These are phyloP conservation scores for Trichoderma reesei DNA, from an alignment of 495 filamentous ascomycete genomes.

Conservation along the genomic window DNA sequence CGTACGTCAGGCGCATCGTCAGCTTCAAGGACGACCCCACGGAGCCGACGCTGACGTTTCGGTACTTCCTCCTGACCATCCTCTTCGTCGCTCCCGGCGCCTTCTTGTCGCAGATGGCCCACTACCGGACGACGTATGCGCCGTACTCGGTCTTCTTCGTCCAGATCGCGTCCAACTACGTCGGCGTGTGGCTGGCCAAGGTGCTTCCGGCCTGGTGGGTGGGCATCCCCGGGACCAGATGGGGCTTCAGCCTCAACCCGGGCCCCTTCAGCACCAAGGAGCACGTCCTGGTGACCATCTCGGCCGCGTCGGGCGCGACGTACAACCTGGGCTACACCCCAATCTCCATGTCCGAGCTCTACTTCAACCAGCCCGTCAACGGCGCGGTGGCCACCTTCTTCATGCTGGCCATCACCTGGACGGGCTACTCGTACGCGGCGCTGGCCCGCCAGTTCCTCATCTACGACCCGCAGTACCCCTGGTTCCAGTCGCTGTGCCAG, in stretches of 20 bases:
- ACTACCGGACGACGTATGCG: slow-evolving; percentile 44
- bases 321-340: slow-evolving; percentile 40
- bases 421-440: slow-evolving; percentile 46
- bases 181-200: slow-evolving; percentile 42
- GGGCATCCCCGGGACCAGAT: slow-evolving; percentile 36
- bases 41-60: slow-evolving; percentile 44
- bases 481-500: slow-evolving; percentile 40
- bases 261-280: slow-evolving; percentile 50
- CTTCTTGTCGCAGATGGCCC: slow-evolving; percentile 43
- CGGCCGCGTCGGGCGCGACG: slow-evolving; percentile 45
- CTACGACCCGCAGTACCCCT: slow-evolving; percentile 46
- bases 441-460: slow-evolving; percentile 43
- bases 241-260: slow-evolving; percentile 44
- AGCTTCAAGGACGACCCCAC: slow-evolving; percentile 43
- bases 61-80: slow-evolving; percentile 43
- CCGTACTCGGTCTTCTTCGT: slow-evolving; percentile 51
- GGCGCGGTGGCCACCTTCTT: slow-evolving; percentile 45
- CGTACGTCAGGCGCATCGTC: slow-evolving; percentile 42
- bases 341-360: slow-evolving; percentile 44
- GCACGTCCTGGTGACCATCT: slow-evolving; percentile 46
- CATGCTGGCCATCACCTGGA: slow-evolving; percentile 48
- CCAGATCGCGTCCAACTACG: slow-evolving; percentile 46
- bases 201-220: slow-evolving; percentile 38
- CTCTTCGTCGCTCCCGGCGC: slow-evolving; percentile 46
- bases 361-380: slow-evolving; percentile 39